Conservation (phyloP, 2,329 filamentous ascomycete genomes). For the Cercospora sp. region DNA sequence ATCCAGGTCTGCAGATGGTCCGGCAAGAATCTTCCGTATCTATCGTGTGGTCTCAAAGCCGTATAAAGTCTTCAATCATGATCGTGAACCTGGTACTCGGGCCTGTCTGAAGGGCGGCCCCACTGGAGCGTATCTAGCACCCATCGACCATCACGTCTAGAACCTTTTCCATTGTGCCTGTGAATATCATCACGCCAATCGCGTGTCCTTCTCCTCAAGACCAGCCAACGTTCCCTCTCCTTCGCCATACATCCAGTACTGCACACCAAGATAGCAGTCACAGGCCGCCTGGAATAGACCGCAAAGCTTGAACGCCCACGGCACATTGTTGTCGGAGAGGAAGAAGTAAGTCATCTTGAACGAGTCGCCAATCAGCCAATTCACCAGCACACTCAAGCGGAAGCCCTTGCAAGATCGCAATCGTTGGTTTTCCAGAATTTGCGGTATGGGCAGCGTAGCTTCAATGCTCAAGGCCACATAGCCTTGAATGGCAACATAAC, state of each 20-base stretch:
- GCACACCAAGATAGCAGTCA: slow-evolving; percentile 71
- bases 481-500: slow-evolving; percentile 69
- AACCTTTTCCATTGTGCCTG: not conserved
- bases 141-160: not conserved
- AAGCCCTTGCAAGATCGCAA: slow-evolving; percentile 74
- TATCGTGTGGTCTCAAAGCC: not conserved
- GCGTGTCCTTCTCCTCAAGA: slow-evolving; percentile 30
- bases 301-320: slow-evolving; percentile 77
- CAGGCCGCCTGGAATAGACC: slow-evolving; percentile 78
- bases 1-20: not conserved
- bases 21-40: not conserved
- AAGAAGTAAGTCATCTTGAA: slow-evolving; percentile 82
- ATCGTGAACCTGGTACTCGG: not conserved
- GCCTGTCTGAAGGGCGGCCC: not conserved
- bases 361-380: slow-evolving; percentile 75
- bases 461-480: slow-evolving; percentile 76
- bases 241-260: slow-evolving; percentile 70
- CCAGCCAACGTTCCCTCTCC: slow-evolving; percentile 39
- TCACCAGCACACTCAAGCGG: slow-evolving; percentile 70
- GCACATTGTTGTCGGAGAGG: slow-evolving; percentile 68
- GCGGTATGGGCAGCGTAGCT: slow-evolving; percentile 77
- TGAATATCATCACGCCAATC: slow-evolving; percentile 27
- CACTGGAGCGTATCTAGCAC: not conserved
- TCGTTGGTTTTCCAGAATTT: slow-evolving; percentile 70
- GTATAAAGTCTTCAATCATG: not conserved